Conservation (phyloP, 2,329 filamentous ascomycete species). For the Neofusicoccum sp. region DNA sequence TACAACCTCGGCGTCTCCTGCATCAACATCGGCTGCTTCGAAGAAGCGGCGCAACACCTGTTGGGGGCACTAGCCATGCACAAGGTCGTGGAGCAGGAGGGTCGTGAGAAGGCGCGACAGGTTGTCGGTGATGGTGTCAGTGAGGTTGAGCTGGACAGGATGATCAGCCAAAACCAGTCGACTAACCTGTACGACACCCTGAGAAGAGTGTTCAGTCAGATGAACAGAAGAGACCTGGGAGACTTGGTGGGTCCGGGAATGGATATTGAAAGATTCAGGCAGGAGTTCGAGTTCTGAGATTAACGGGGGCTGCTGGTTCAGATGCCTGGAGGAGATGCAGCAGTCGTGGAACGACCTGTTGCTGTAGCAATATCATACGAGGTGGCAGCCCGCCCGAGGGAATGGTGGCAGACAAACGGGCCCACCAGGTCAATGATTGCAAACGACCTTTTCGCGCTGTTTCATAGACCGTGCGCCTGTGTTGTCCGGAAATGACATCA, state of each 20-base stretch:
- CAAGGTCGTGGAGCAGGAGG: constrained; percentile 85
- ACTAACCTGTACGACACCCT: constrained; percentile 97
- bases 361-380: background rate
- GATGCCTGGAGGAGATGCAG: background rate
- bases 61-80: constrained; percentile 94
- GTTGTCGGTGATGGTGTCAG: constrained; percentile 64
- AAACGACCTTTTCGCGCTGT: background rate
- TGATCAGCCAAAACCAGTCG: constrained; percentile 94
- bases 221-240: constrained; percentile 84
- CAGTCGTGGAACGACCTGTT: constrained; percentile 3
- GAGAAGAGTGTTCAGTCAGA: constrained; percentile 91
- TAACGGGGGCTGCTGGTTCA: background rate
- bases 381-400: background rate
- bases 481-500: constrained; percentile 1
- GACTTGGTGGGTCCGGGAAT: constrained; percentile 88
- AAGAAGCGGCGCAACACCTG: constrained; percentile 89
- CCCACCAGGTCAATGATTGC: background rate
- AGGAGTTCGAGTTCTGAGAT: constrained; percentile 82
- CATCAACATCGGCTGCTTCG: constrained; percentile 96
- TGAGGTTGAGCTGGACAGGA: constrained; percentile 78
- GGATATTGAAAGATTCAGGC: constrained; percentile 85
- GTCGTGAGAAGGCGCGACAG: constrained; percentile 79
- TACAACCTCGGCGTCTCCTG: constrained; percentile 97
- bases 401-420: background rate
- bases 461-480: background rate